Evolutionary conservation across 257 asterid genomes (phyloP), one percentile per base, ranked within the genome.

Genomic region (Ajuga chamaepitys): DNA sequence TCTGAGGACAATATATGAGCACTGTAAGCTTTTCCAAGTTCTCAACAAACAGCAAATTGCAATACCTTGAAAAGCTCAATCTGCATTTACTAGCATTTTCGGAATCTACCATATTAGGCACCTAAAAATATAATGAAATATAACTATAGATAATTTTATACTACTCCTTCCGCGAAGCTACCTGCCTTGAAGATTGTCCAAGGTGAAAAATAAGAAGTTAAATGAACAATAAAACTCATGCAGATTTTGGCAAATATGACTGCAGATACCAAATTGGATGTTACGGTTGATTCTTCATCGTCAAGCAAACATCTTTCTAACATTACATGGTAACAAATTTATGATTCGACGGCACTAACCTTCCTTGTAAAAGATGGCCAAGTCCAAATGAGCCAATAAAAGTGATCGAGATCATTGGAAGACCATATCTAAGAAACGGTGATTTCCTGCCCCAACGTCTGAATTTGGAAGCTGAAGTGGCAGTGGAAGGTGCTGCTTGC

Each of bases 311-410:
- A 54, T 38, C 20, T 1, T 13, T 37, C 58, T 21, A 32, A 37
- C n/a, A 47, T 16, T n/a, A 50, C 9, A 40, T 14, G 26, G 38
- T 8, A 57, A 46, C 20, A 42, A 64, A 21, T 45, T 14, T 30
- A 22, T 7, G 20, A 35, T 24, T 16, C 4, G 60, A 58, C 21
- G n/a, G 37, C 34, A 47, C 95, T 59, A 53, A 93, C 98, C 97
- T 86, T 81, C 98, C 97, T 78, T 89, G 98, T 58, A 93, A 71
- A 54, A 93, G 86, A 74, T 93, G 96, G 69, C 96, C 95, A 66
- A 93, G 96, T 25, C 99, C 99, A 13, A 93, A 77, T 34, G 97
- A 80, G 34, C 99, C 99, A 56, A 93, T 64, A 64, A 93, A 97
- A 37, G 95, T 87, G 52, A 93, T 85, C 13, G 97, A 93, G 75